phyloP scores from a whole-genome alignment of 1,284 basidiomycete genomes.

The Peniophora sp. region DNA sequence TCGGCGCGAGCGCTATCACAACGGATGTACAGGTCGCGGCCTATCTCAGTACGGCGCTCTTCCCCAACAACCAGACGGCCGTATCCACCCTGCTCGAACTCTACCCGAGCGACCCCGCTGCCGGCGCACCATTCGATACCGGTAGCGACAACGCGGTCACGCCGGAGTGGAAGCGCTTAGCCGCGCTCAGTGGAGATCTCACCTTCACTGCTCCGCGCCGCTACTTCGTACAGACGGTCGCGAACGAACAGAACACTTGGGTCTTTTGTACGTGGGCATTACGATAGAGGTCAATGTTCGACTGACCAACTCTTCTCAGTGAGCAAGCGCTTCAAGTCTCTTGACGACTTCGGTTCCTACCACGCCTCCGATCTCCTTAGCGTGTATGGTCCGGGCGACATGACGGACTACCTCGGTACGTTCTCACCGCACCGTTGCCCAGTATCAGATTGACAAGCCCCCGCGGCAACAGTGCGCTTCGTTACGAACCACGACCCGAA shows the following conservation, averaged over 20 bases:
- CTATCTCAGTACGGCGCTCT: slow-evolving; percentile 14
- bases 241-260: slow-evolving; percentile 10
- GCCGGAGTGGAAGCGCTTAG: slow-evolving; percentile 26
- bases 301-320: background rate
- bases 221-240: slow-evolving; percentile 14
- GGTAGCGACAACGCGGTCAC: slow-evolving; percentile 22
- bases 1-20: slow-evolving; percentile 35
- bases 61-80: slow-evolving; percentile 9
- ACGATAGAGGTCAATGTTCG: background rate
- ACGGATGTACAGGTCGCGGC: slow-evolving; percentile 5
- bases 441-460: slow-evolving; percentile 5
- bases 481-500: slow-evolving; percentile 40
- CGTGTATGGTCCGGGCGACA: slow-evolving; percentile 9
- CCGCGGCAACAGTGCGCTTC: slow-evolving; percentile 21
- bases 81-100: slow-evolving; percentile 12
- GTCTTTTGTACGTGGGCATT: slow-evolving; percentile 1
- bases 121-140: slow-evolving; percentile 27
- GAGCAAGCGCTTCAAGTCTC: slow-evolving; percentile 3
- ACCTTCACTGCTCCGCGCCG: slow-evolving; percentile 24
- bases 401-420: slow-evolving; percentile 14
- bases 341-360: slow-evolving; percentile 3
- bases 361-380: slow-evolving; percentile 12
- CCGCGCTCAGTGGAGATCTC: slow-evolving; percentile 25
- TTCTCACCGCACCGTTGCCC: slow-evolving; percentile 17
- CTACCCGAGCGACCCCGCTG: slow-evolving; percentile 18